These are phyloP conservation scores for Amphicarpaea edgeworthii DNA, from an alignment of 306 rosid species.

Conservation along the genomic window DNA sequence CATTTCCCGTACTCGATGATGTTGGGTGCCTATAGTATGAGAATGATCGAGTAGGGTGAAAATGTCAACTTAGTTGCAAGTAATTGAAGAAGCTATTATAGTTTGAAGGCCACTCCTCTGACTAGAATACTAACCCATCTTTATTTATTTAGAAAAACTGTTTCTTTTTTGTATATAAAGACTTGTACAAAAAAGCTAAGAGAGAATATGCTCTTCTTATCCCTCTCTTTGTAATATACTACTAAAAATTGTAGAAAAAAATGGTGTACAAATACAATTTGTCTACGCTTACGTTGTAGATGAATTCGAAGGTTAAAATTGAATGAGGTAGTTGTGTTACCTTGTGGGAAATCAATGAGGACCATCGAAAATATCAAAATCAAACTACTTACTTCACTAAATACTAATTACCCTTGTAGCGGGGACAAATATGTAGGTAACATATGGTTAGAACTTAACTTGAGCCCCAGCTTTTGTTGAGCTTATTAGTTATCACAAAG, in stretches of 20 bases:
- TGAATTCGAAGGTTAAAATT: neutral
- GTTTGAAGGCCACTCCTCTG: neutral
- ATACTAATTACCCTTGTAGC: neutral
- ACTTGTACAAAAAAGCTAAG: neutral
- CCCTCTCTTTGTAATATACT: too few relatives aligned
- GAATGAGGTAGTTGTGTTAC: neutral
- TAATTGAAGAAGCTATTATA: neutral
- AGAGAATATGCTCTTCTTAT: neutral
- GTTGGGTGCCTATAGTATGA: neutral
- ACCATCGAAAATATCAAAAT: neutral
- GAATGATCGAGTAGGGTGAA: neutral
- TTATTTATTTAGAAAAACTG: neutral
- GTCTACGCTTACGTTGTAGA: neutral
- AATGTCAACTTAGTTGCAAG: neutral
- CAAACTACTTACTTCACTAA: neutral
- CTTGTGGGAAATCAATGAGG: neutral
- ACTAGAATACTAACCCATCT: neutral
- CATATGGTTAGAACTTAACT: slow-evolving; percentile 21
- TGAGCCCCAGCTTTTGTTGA: neutral
- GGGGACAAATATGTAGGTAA: neutral
- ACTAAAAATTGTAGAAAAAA: too few relatives aligned
- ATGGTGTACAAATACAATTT: too few relatives aligned
- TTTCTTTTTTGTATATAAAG: neutral
- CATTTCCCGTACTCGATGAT: neutral
- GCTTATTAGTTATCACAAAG: neutral